A percentile compares a stretch with the other conserved stretches of the same genome.
Evolutionary conservation across 2,329 filamentous ascomycete species (phyloP).

Genomic region (Clonostachys chloroleuca): DNA sequence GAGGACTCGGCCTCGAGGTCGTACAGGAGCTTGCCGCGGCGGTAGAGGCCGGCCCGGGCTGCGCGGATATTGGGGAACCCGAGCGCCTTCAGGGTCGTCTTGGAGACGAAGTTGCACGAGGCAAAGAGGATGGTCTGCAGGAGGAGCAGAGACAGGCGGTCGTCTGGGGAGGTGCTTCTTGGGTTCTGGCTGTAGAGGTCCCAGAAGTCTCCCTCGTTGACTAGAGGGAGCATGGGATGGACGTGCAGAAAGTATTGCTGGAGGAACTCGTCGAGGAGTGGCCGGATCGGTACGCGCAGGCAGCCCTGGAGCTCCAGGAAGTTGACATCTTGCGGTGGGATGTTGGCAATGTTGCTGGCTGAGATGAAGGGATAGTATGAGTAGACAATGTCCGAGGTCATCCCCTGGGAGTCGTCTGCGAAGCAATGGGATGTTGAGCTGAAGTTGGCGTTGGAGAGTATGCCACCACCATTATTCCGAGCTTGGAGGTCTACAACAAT

Average conservation of each 20-base stretch:
- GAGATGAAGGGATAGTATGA: constrained; percentile 36
- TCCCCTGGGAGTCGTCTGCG: no score
- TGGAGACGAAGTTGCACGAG: constrained; percentile 34
- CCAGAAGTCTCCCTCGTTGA: constrained; percentile 34
- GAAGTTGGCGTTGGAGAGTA: no score
- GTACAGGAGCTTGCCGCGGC: constrained; percentile 29
- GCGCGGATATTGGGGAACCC: constrained; percentile 35
- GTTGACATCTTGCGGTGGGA: constrained; percentile 39
- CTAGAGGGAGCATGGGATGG: constrained; percentile 35
- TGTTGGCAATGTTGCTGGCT: constrained; percentile 22
- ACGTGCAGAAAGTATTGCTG: constrained; percentile 41
- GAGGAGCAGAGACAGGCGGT: constrained; percentile 35
- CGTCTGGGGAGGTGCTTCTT: constrained; percentile 1
- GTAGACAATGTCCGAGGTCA: constrained; percentile 25
- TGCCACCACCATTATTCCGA: no score
- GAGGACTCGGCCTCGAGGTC: constrained; percentile 39
- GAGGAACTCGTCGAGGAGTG: constrained; percentile 40
- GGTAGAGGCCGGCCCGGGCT: constrained; percentile 38
- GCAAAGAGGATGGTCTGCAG: constrained; percentile 40
- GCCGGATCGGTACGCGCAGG: constrained; percentile 33
- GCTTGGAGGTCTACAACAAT: no score
- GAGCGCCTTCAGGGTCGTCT: constrained; percentile 28
- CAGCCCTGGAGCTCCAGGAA: constrained; percentile 41
- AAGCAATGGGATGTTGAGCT: no score
- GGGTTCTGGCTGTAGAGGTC: constrained; percentile 8